Evolutionary conservation across 345 rosid species (phyloP), one percentile per base, ranked within the genome.

Genomic region (Lumnitzera littorea): DNA sequence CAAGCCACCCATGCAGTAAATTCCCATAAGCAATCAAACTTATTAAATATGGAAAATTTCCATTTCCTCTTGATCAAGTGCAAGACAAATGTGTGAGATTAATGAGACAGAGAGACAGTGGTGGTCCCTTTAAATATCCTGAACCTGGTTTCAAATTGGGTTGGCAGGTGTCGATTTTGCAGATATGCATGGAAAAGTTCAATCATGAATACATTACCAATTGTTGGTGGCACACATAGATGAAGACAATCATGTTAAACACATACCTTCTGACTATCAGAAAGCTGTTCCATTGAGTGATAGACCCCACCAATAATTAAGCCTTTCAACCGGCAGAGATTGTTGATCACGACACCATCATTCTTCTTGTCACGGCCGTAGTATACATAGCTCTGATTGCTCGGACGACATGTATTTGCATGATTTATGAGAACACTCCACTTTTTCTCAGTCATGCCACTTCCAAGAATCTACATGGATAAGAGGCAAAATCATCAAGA

Each of bases 391-490:
- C 48, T 12, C 46, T 50, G 56, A 29, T 27, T 31, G 13, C 24
- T 50, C 24, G 50, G 46, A 17, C 7, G 1, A 50, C 60, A 56
- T 47, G 61, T 16, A 24, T 31, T 64, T 29, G 61, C 55, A 49
- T 64, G 61, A 11, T 36, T 20, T 0, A 31, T 2, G 0, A 64
- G 67, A 15, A 17, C 20, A 8, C 20, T 24, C 67, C 67, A 64
- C 31, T 55, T 48, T 46, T 17, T 64, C 3, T 0, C 6, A 15
- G 15, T n/a, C 15, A 56, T 49, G 47, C 50, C 50, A 12, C 2
- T 29, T 54, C 66, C 60, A 4, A 63, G 60, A 55, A 55, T 48
- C 67, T 63, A 20, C 15, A 23, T 25, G 3, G 20, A 24, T 14
- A 31, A 24, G 56, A 49, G n/a, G 56, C 54, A 12, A 25, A 24